Conservation (phyloP, 306 rosid species). For the Psophocarpus tetragonolobus region DNA sequence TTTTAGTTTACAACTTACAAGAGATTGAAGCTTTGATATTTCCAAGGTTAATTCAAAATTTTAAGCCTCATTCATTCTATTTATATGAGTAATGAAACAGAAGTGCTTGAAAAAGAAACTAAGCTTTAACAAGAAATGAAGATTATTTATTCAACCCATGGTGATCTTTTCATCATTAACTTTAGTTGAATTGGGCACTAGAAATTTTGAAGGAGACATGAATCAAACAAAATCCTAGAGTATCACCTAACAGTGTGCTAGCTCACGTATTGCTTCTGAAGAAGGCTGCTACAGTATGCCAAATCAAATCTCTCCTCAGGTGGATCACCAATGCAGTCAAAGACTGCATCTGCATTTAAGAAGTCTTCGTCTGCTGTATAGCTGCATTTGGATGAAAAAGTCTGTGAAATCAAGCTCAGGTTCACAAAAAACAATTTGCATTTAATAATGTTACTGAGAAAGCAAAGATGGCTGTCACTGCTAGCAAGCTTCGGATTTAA, state of each 20-base stretch:
- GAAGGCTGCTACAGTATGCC: slow-evolving; percentile 84
- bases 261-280: slow-evolving; percentile 88
- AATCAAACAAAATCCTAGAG: slow-evolving; percentile 21
- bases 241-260: slow-evolving; percentile 30
- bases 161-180: slow-evolving; percentile 25
- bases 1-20: background rate
- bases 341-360: slow-evolving; percentile 82
- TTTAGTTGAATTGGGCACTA: background rate
- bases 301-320: slow-evolving; percentile 93
- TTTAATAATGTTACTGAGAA: background rate
- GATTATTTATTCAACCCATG: slow-evolving; percentile 29
- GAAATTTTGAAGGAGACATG: slow-evolving; percentile 10
- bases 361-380: slow-evolving; percentile 92
- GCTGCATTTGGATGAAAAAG: slow-evolving; percentile 44
- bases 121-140: slow-evolving; percentile 9
- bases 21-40: background rate
- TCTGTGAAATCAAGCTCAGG: slow-evolving; percentile 14
- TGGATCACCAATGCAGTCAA: slow-evolving; percentile 92
- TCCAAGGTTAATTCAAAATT: background rate
- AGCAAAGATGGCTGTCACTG: background rate
- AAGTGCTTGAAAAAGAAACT: background rate
- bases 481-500: background rate
- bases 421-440: slow-evolving; percentile 3
- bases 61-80: background rate
- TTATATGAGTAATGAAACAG: background rate